Base-by-base conservation (phyloP, 257 asterid genomes). In the Scutellaria baicalensis region DNA sequence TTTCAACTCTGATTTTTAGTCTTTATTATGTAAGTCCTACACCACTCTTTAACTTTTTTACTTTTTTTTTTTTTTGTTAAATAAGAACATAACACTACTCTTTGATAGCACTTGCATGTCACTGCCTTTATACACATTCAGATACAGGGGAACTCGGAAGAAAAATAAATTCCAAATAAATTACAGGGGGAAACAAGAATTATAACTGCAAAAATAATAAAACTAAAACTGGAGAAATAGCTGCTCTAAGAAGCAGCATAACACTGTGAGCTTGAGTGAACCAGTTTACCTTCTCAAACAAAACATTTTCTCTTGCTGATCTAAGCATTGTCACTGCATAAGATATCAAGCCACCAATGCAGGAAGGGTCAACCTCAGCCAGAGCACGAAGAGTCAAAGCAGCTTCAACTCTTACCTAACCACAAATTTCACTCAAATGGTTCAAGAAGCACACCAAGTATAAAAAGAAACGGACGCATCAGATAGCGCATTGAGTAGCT, bases 321-420 rank as follows among this genome's bases (percentile, higher is more conserved):
- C 81, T 83, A 66, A 94, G 97, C 96, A 86, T 86, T 47, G 99
- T 91, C 76, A 88, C 89, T 9, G 97, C 96, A 85, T 84, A 91
- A 71, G 97, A 94, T 77, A 91, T 88, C 87, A 94, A 81, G 83
- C 97, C 97, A 77, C 97, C 97, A 81, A 91, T 87, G 65, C 90
- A 89, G 49, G 97, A 84, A 42, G 99, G 99, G 81, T 94, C 99
- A 79, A 94, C 95, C 84, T 94, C 97, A 78, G 91, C 96, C 73
- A 94, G 81, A 9, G 88, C 89, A 59, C 97, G 97, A 75, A 94
- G 81, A 76, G 97, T 82, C 84, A 94, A 79, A 58, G 99, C 97
- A 77, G 97, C 99, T 88, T 94, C 99, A 82, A 86, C 89, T 59
- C 97, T 93, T 77, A 91, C 99, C 99, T 94, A 75, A 52, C 73